A percentile compares a stretch with the other conserved stretches of the same genome.
phyloP scores from a whole-genome alignment of 805 yeast species.

The Nakazawaea sp. region DNA sequence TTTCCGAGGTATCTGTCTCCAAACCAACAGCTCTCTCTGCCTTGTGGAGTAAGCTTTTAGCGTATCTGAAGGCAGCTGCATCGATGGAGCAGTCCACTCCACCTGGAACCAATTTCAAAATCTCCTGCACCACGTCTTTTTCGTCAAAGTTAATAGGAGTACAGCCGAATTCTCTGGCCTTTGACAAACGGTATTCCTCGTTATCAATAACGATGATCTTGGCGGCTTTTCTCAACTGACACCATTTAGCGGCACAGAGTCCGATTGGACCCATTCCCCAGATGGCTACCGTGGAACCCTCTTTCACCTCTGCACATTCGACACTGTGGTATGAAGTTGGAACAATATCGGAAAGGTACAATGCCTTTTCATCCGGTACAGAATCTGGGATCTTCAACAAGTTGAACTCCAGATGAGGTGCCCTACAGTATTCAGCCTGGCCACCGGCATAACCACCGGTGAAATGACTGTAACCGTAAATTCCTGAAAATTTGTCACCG shows the following conservation, averaged over 20 bases:
- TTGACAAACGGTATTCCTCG: neutral
- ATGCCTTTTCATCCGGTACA: too few species aligned
- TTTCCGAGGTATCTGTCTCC: slow-evolving; percentile 1
- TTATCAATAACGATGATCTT: neutral
- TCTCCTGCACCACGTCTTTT: neutral
- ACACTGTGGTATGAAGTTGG: too few species aligned
- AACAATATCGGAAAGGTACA: too few species aligned
- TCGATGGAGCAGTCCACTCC: neutral
- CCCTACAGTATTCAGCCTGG: too few species aligned
- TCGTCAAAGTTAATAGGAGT: slow-evolving; percentile 1
- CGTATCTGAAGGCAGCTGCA: slow-evolving; percentile 1
- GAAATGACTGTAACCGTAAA: too few species aligned
- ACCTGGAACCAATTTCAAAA: slow-evolving; percentile 1
- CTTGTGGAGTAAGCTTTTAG: neutral
- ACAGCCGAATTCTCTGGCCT: neutral
- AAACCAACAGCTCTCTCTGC: slow-evolving; percentile 1
- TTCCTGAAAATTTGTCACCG: too few species aligned
- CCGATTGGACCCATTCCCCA: slow-evolving; percentile 2
- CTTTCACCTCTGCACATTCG: too few species aligned
- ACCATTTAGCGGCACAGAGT: slow-evolving; percentile 1
- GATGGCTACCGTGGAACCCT: slow-evolving; percentile 1
- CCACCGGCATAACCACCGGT: too few species aligned
- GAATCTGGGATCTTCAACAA: too few species aligned
- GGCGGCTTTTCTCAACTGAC: neutral
- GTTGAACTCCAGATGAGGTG: too few species aligned